Evolutionary conservation across 768 basidiomycete species (phyloP), one percentile per base, ranked within the genome.

Genomic region (Suillus placidus): DNA sequence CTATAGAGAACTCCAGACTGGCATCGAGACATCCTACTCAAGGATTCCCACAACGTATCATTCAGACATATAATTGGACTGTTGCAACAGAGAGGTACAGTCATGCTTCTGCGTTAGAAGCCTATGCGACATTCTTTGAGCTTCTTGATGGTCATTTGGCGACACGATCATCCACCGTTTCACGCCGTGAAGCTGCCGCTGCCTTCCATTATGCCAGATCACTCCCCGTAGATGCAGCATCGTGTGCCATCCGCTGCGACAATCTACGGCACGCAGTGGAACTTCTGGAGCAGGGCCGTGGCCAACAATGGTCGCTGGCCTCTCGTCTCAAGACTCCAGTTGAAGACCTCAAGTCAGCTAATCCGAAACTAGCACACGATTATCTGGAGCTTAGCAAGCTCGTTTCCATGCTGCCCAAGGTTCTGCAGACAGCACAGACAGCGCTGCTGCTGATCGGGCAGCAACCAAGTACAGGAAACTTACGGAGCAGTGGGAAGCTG

Each of bases 251-350:
- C 54, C 38, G 13, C 20, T 7, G 43, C 7, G 13, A 32, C 9
- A 55, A 67, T 23, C 35, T 23, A 20, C 56, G 62, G 35, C 56
- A 34, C 6, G 74, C 75, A 14, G 26, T 75, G 0, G 73, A 75
- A 62, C 72, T 73, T 64, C 34, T 74, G 45, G 76, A 77, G 72
- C 51, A 30, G 1, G 51, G 51, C 1, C 51, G 51, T 18, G 26
- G 71, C 9, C 62, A 75, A 18, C 69, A 74, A 2, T 77, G 76
- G 76, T 68, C 68, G 23, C 74, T 76, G 56, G 43, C 74, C 1
- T 61, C 70, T 26, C 67, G 72, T 13, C 69, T 75, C 10, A 69
- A 68, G 2, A 69, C 71, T 18, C 69, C 76, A 10, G 18, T 54
- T 6, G 52, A 54, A 30, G 49, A 51, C 14, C 49, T 51, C 14